Percentiles rank a stretch among this genome's conserved stretches.
These are phyloP conservation scores for Quercus ilex DNA, from an alignment of 306 rosid genomes.

Conservation along the genomic window DNA sequence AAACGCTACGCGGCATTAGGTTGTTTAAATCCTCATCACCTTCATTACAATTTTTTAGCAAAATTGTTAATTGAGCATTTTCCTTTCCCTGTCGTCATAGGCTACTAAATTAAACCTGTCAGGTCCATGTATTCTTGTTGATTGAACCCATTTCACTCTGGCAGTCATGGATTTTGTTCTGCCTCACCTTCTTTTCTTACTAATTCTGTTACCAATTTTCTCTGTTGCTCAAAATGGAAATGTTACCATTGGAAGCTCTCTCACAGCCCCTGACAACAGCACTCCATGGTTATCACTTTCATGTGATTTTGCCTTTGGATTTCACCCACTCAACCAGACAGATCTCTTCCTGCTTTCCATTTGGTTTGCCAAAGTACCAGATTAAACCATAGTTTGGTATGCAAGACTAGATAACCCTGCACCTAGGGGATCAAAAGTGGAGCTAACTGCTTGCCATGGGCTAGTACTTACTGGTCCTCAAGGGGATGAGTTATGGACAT, in stretches of 20 bases:
- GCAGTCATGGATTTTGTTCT: too few species aligned
- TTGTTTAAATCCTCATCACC: too few species aligned
- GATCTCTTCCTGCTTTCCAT: conserved; percentile 18
- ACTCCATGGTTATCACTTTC: background rate
- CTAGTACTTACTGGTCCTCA: conserved; percentile 14
- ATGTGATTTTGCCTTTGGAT: conserved; percentile 55
- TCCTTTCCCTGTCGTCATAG: too few species aligned
- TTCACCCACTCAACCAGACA: conserved; percentile 11
- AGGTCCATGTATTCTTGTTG: too few species aligned
- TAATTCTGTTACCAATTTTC: background rate
- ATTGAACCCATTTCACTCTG: too few species aligned
- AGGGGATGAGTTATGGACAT: conserved; percentile 19
- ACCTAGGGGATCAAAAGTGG: conserved; percentile 20
- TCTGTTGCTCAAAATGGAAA: background rate
- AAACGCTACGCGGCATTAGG: too few species aligned
- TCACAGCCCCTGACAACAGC: conserved; percentile 6
- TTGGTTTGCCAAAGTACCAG: conserved; percentile 16
- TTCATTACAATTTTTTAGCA: too few species aligned
- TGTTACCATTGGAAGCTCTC: conserved; percentile 1
- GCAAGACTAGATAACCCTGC: conserved; percentile 21
- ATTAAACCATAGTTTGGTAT: background rate
- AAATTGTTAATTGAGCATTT: too few species aligned
- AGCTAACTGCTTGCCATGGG: conserved; percentile 9
- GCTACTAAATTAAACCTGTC: too few species aligned
- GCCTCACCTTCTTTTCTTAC: background rate